Evolutionary conservation across 2,329 filamentous ascomycete genomes (phyloP).

Genomic region (Ophiocordyceps unilateralis): DNA sequence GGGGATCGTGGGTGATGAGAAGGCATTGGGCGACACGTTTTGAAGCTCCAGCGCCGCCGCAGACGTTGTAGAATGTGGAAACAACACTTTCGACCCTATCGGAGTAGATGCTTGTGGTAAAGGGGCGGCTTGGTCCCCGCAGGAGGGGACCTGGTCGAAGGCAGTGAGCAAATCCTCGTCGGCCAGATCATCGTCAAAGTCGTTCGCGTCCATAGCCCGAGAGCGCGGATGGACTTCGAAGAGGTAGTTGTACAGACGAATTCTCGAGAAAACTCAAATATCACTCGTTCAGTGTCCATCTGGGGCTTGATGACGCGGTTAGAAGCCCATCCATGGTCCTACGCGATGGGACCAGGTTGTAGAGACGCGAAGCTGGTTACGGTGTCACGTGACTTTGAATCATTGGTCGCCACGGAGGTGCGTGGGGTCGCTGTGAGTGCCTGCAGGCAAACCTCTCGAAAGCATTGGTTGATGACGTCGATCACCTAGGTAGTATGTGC

Average conservation of each 20-base stretch:
- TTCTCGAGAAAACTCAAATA: not conserved
- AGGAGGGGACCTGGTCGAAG: slow-evolving; percentile 28
- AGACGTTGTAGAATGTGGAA: not conserved
- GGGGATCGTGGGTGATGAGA: slow-evolving; percentile 36
- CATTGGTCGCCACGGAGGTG: not conserved
- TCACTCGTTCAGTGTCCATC: not conserved
- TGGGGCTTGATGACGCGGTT: not conserved
- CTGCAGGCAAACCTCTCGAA: too few species aligned
- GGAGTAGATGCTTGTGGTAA: not conserved
- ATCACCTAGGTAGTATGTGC: too few species aligned
- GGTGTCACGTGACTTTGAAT: not conserved
- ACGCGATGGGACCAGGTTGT: not conserved
- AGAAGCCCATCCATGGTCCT: not conserved
- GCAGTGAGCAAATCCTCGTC: slow-evolving; percentile 49
- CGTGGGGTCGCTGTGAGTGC: not conserved
- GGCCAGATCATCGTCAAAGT: slow-evolving; percentile 45
- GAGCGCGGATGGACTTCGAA: not conserved
- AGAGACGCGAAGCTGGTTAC: not conserved
- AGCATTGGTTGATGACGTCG: too few species aligned
- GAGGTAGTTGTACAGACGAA: not conserved
- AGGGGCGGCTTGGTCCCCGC: not conserved
- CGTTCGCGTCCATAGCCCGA: slow-evolving; percentile 34
- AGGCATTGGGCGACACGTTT: slow-evolving; percentile 48
- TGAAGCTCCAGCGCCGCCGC: slow-evolving; percentile 25
- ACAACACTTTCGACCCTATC: not conserved